phyloP scores from a whole-genome alignment of 2,329 filamentous ascomycete genomes.

The Pseudocercospora fuligena region DNA sequence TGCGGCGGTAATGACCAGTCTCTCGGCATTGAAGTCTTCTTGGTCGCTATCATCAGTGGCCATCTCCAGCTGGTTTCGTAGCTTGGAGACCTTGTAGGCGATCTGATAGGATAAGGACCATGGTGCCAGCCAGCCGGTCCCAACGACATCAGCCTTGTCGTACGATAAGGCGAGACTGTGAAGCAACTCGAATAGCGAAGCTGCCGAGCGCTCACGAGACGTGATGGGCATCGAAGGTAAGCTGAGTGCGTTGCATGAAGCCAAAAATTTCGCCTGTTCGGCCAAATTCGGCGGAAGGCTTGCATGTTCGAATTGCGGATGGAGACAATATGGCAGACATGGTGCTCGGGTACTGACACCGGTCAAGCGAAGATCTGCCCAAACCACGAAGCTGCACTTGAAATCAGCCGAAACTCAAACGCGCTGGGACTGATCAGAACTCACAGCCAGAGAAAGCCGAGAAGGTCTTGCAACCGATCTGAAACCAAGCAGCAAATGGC shows the following conservation, averaged over 20 bases:
- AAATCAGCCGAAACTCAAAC: not conserved
- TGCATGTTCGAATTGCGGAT: not conserved
- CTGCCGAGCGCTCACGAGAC: not conserved
- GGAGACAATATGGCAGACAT: not conserved
- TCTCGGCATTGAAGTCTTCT: not conserved
- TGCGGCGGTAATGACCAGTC: not conserved
- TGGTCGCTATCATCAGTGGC: not conserved
- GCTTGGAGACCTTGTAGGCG: not conserved
- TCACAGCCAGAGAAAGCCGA: constrained; percentile 11
- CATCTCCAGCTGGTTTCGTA: not conserved
- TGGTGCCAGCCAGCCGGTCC: not conserved
- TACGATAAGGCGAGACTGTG: not conserved
- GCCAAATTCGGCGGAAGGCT: not conserved
- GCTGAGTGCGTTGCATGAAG: constrained; percentile 1
- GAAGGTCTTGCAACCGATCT: not conserved
- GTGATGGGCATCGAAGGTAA: not conserved
- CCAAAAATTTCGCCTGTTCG: constrained; percentile 3
- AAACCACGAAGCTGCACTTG: not conserved
- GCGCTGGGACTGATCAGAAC: not conserved
- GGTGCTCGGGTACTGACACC: constrained; percentile 2
- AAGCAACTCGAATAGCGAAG: not conserved
- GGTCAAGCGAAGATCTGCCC: constrained; percentile 11
- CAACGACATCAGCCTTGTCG: not conserved
- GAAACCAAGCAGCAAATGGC: not conserved
- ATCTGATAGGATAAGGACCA: constrained; percentile 4